Percentiles rank a stretch among this genome's conserved stretches.
Conservation (phyloP, 73 alveolate genomes). For the Tetrahymena malaccensis region DNA sequence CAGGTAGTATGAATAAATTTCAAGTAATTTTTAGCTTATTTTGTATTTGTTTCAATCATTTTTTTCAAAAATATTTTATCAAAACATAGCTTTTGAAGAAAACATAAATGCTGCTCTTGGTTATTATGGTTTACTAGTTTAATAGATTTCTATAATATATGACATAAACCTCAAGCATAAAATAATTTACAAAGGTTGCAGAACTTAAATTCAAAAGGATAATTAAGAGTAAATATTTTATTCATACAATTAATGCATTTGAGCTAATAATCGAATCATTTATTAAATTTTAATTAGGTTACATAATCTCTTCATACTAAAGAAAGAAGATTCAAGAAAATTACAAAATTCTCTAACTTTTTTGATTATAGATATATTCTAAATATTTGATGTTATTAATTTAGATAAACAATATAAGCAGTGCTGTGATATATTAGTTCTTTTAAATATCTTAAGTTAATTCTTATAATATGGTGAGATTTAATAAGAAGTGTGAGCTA, state of each 20-base stretch:
- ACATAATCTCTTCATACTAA: not conserved
- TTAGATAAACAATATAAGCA: not conserved
- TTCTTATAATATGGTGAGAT: not conserved
- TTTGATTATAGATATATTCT: not conserved
- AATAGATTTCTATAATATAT: not conserved
- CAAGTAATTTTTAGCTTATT: not conserved
- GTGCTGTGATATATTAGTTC: not conserved
- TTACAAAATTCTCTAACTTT: not conserved
- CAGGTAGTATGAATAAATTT: not conserved
- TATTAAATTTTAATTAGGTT: not conserved
- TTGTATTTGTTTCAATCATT: not conserved
- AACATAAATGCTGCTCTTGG: not conserved
- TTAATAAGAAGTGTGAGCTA: not conserved
- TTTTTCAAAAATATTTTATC: not conserved
- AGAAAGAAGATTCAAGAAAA: not conserved
- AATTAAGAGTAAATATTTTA: not conserved
- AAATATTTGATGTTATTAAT: not conserved
- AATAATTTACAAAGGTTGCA: not conserved
- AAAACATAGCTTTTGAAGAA: not conserved
- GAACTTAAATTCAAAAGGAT: not conserved
- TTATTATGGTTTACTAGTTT: not conserved
- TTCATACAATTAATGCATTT: not conserved
- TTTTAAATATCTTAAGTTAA: not conserved
- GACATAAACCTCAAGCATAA: not conserved
- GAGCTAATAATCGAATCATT: not conserved